Percentiles rank a stretch among this genome's conserved stretches.
Conservation (phyloP, 2,329 filamentous ascomycete genomes). For the Talaromyces piceae region DNA sequence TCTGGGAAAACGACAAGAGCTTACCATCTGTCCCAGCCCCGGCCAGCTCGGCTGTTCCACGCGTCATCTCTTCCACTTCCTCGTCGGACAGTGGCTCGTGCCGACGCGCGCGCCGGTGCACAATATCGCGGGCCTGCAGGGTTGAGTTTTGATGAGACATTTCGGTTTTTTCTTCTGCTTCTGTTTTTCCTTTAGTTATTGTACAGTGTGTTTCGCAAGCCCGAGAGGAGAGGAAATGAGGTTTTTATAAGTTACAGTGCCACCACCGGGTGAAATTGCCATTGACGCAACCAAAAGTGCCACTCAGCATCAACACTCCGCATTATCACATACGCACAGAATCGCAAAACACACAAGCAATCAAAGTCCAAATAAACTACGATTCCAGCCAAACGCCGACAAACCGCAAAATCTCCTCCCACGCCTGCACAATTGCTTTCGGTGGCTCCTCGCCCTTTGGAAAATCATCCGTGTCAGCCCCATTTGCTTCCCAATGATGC, state of each 20-base stretch:
- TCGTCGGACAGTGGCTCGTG: constrained; percentile 12
- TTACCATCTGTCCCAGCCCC: background rate
- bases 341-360: too few species aligned
- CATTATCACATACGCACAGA: background rate
- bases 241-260: background rate
- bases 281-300: background rate
- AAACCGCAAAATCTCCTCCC: background rate
- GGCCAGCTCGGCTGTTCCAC: constrained; percentile 11
- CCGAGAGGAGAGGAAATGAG: too few species aligned
- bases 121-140: constrained; percentile 8
- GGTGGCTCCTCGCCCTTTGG: background rate
- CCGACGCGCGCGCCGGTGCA: constrained; percentile 8
- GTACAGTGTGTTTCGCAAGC: background rate
- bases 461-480: background rate
- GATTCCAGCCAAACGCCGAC: background rate
- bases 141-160: constrained; percentile 1
- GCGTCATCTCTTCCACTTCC: constrained; percentile 12
- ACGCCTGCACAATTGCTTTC: background rate
- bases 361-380: too few species aligned
- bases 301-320: too few species aligned
- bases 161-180: background rate
- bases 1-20: too few species aligned
- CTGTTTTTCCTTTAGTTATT: background rate
- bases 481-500: background rate
- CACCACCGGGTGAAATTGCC: background rate